Percentiles rank a stretch among this genome's conserved stretches.
Evolutionary conservation across 176 grass and related monocot species (phyloP).

Genomic region (Rhipidocladum racemiflorum): DNA sequence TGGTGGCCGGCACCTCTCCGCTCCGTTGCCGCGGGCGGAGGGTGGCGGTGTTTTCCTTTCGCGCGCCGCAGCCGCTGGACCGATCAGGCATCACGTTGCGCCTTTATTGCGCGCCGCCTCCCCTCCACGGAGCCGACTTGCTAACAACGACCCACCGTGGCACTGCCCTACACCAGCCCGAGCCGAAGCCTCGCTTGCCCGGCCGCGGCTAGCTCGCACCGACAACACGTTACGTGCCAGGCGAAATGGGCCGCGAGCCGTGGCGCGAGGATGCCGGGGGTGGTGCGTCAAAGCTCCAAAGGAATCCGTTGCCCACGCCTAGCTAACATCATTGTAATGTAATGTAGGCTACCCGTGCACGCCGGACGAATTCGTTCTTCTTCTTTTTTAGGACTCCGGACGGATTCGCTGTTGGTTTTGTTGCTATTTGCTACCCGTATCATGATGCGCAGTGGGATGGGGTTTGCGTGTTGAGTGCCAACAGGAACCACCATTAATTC

Average conservation of each 20-base stretch:
- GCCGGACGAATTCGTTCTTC: neutral
- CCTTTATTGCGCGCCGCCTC: conserved; percentile 37
- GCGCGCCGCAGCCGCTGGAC: conserved; percentile 18
- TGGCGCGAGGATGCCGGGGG: neutral
- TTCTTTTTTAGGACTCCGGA: too few species aligned
- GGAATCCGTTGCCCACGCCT: conserved; percentile 22
- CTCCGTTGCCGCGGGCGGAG: conserved; percentile 33
- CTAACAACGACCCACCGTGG: neutral
- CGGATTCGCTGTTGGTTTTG: neutral
- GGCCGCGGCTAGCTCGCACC: conserved; percentile 1
- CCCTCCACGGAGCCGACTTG: neutral
- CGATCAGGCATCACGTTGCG: neutral
- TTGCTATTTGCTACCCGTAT: neutral
- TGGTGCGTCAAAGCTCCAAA: neutral
- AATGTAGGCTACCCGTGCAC: neutral
- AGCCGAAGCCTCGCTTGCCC: neutral
- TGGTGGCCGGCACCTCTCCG: neutral
- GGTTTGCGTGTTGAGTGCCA: neutral
- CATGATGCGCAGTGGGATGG: neutral
- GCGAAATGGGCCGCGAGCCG: neutral
- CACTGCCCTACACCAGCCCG: neutral
- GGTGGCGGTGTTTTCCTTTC: conserved; percentile 10
- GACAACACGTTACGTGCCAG: neutral
- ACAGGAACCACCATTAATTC: too few species aligned
- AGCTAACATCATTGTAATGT: neutral